Percentiles rank a stretch among this genome's conserved stretches.
phyloP scores from a whole-genome alignment of 345 rosid genomes.

The Orychophragmus violaceus region DNA sequence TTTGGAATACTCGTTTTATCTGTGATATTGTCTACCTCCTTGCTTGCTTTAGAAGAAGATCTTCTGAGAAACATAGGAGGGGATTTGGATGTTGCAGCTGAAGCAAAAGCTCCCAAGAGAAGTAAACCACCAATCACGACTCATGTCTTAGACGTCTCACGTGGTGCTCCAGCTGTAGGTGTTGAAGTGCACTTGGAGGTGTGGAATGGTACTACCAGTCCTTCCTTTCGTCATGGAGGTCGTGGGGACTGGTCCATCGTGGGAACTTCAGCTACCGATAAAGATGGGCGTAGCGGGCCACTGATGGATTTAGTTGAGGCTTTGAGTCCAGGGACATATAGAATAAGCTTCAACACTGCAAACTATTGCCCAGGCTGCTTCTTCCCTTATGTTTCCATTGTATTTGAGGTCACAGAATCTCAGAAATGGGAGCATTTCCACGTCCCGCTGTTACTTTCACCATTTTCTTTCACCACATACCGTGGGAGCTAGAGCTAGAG shows the following conservation, averaged over 20 bases:
- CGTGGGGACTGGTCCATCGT: constrained; percentile 50
- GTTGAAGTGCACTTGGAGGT: constrained; percentile 63
- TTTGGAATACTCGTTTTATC: not conserved
- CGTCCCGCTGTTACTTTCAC: constrained; percentile 77
- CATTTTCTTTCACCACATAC: constrained; percentile 77
- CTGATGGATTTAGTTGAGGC: constrained; percentile 60
- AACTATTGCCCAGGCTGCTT: constrained; percentile 64
- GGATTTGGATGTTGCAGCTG: constrained; percentile 46
- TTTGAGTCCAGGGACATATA: constrained; percentile 65
- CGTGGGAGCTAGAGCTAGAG: constrained; percentile 73
- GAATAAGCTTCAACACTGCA: constrained; percentile 75
- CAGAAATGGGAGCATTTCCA: constrained; percentile 81
- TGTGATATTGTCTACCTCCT: not conserved
- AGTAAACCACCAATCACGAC: constrained; percentile 80
- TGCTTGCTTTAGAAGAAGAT: constrained; percentile 50
- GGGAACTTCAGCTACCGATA: constrained; percentile 68
- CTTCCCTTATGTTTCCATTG: constrained; percentile 74
- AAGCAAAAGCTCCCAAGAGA: constrained; percentile 40
- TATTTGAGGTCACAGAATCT: constrained; percentile 59
- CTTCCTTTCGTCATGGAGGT: too few relatives aligned
- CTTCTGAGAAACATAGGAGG: constrained; percentile 62
- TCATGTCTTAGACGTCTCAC: constrained; percentile 82
- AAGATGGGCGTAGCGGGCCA: constrained; percentile 77
- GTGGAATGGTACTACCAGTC: constrained; percentile 50
- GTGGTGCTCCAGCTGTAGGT: constrained; percentile 72